Evolutionary conservation across 2,329 filamentous ascomycete species (phyloP).

Genomic region (Aspergillus neotritici): DNA sequence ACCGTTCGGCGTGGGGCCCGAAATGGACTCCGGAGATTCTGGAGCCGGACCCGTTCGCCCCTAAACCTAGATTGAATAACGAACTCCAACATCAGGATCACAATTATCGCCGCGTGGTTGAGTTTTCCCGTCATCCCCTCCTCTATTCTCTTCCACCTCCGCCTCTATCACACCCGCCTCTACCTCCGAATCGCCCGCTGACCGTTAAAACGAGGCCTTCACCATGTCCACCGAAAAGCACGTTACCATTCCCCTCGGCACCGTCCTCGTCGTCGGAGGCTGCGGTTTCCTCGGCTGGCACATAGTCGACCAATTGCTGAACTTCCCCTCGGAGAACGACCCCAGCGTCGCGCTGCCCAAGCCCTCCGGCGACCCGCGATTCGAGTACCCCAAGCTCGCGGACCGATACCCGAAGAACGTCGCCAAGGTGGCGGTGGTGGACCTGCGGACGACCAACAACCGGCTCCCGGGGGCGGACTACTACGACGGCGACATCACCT

Average conservation of each 20-base stretch:
- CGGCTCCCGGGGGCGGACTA: constrained; percentile 59
- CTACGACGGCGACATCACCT: constrained; percentile 72
- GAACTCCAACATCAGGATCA: too few relatives aligned
- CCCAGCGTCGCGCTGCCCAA: constrained; percentile 34
- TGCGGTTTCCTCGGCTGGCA: constrained; percentile 82
- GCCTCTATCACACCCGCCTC: not conserved
- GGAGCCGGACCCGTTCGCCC: too few relatives aligned
- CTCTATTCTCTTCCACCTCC: constrained; percentile 6
- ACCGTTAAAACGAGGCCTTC: too few relatives aligned
- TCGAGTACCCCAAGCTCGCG: constrained; percentile 33
- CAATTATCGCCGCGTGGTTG: too few relatives aligned
- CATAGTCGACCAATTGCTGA: constrained; percentile 67
- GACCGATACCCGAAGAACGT: constrained; percentile 39
- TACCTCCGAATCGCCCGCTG: not conserved
- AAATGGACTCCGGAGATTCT: too few relatives aligned
- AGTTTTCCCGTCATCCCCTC: too few relatives aligned
- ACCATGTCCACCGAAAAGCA: constrained; percentile 25
- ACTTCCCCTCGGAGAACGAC: constrained; percentile 48
- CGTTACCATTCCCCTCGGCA: constrained; percentile 51
- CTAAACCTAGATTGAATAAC: too few relatives aligned
- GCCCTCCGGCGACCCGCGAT: constrained; percentile 30
- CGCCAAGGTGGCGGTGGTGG: constrained; percentile 61
- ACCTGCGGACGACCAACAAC: constrained; percentile 66
- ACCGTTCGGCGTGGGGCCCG: too few relatives aligned
- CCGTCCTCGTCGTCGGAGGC: constrained; percentile 72